Percentiles rank a stretch among this genome's conserved stretches.
Conservation (phyloP, 2,329 filamentous ascomycete genomes). For the Acrocalymma vagum region DNA sequence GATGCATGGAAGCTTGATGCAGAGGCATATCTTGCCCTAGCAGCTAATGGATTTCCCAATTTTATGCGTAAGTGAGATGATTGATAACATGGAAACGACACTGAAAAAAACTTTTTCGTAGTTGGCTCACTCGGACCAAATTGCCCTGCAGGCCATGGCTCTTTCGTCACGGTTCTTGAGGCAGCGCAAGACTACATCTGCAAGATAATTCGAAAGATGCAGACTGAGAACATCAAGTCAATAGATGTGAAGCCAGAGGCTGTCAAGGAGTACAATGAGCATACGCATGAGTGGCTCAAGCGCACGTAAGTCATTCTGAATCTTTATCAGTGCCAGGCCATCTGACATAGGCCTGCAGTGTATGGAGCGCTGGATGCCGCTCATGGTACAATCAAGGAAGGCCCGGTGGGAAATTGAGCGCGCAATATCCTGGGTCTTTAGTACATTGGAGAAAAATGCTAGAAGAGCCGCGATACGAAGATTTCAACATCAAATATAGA, state of each 20-base stretch:
- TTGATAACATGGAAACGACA: too few relatives aligned
- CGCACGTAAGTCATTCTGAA: constrained; percentile 51
- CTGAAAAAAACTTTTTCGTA: too few relatives aligned
- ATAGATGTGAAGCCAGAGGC: constrained; percentile 52
- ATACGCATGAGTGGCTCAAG: constrained; percentile 58
- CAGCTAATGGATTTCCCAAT: too few relatives aligned
- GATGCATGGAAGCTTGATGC: constrained; percentile 51
- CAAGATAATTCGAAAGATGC: constrained; percentile 56
- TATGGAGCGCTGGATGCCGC: constrained; percentile 32
- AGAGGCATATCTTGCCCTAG: constrained; percentile 49
- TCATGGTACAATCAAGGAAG: neutral
- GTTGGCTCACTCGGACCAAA: too few relatives aligned
- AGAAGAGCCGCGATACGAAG: constrained; percentile 51
- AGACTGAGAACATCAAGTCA: constrained; percentile 54
- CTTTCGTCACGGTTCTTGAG: too few relatives aligned
- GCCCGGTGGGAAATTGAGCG: constrained; percentile 19
- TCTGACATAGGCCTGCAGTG: too few relatives aligned
- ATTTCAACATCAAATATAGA: constrained; percentile 51
- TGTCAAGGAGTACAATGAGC: constrained; percentile 54
- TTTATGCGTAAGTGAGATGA: too few relatives aligned
- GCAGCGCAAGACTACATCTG: constrained; percentile 48
- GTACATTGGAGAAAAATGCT: constrained; percentile 58
- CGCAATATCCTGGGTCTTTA: constrained; percentile 60
- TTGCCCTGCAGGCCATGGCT: too few relatives aligned
- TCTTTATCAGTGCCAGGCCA: too few relatives aligned